These are phyloP conservation scores for Psilocybe tampanensis DNA, from an alignment of 768 basidiomycete species.

Conservation along the genomic window DNA sequence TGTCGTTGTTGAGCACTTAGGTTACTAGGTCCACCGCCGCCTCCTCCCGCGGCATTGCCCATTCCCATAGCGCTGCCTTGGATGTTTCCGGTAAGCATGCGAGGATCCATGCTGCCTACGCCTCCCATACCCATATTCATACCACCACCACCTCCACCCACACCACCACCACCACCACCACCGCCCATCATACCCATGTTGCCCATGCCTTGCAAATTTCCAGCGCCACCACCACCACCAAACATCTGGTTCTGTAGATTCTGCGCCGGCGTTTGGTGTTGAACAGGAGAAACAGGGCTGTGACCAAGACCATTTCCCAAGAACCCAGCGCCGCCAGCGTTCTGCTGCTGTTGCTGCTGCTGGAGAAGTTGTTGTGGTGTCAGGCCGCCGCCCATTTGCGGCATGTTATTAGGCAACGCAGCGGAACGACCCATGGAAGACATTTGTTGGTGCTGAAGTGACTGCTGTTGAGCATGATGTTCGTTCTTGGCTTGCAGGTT, in stretches of 20 bases:
- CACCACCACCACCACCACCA: constrained; percentile 18
- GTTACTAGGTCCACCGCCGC: constrained; percentile 19
- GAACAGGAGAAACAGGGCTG: constrained; percentile 20
- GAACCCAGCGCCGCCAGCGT: constrained; percentile 14
- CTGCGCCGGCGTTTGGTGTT: constrained; percentile 23
- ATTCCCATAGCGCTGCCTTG: constrained; percentile 27
- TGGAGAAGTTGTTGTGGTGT: constrained; percentile 12
- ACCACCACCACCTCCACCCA: constrained; percentile 24
- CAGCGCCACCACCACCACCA: constrained; percentile 16
- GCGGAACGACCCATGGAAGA: constrained; percentile 20
- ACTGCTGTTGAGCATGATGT: constrained; percentile 23
- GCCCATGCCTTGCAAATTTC: constrained; percentile 15
- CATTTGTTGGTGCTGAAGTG: constrained; percentile 20
- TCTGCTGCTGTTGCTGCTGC: constrained; percentile 14
- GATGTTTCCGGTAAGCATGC: constrained; percentile 29
- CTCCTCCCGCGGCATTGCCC: constrained; percentile 24
- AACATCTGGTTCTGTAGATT: constrained; percentile 24
- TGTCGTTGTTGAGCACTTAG: constrained; percentile 35
- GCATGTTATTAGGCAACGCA: constrained; percentile 17
- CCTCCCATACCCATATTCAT: constrained; percentile 35
- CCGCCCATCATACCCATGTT: constrained; percentile 14
- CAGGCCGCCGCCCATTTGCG: constrained; percentile 6
- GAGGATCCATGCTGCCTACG: constrained; percentile 33
- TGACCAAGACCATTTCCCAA: constrained; percentile 9
- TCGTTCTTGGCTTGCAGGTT: constrained; percentile 2